A percentile compares a stretch with the other conserved stretches of the same genome.
Evolutionary conservation across 2,329 filamentous ascomycete genomes (phyloP).

Genomic region (Sphaceloma murrayae): DNA sequence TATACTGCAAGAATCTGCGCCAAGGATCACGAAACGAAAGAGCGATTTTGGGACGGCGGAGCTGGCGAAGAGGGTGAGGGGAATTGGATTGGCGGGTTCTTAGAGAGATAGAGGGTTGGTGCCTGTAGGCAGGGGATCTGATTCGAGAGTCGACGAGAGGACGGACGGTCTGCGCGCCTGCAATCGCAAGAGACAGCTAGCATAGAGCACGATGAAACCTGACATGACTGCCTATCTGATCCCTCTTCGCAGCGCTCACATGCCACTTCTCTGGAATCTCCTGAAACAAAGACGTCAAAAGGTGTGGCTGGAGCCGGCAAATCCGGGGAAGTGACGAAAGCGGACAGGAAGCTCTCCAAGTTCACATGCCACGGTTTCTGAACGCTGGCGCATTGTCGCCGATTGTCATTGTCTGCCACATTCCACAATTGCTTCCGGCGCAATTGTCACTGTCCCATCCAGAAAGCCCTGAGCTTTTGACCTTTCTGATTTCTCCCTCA

Average conservation of each 20-base stretch:
- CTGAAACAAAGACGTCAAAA: too few species aligned
- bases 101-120: constrained; percentile 31
- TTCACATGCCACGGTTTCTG: constrained; percentile 5
- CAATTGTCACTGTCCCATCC: background rate
- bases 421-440: constrained; percentile 11
- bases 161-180: too few species aligned
- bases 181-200: too few species aligned
- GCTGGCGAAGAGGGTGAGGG: constrained; percentile 26
- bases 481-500: background rate
- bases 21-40: constrained; percentile 59
- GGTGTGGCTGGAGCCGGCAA: background rate
- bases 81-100: constrained; percentile 18
- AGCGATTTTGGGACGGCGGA: constrained; percentile 20
- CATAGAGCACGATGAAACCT: too few species aligned
- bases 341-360: constrained; percentile 1
- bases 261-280: too few species aligned
- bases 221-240: too few species aligned
- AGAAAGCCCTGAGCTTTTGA: too few species aligned
- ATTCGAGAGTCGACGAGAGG: too few species aligned
- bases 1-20: constrained; percentile 94
- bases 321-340: constrained; percentile 15
- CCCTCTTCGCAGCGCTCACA: too few species aligned
- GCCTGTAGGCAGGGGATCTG: too few species aligned
- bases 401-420: constrained; percentile 12
- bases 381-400: constrained; percentile 3